Evolutionary conservation across 495 filamentous ascomycete species (phyloP).

Genomic region (Penicillium macrosclerotiorum): DNA sequence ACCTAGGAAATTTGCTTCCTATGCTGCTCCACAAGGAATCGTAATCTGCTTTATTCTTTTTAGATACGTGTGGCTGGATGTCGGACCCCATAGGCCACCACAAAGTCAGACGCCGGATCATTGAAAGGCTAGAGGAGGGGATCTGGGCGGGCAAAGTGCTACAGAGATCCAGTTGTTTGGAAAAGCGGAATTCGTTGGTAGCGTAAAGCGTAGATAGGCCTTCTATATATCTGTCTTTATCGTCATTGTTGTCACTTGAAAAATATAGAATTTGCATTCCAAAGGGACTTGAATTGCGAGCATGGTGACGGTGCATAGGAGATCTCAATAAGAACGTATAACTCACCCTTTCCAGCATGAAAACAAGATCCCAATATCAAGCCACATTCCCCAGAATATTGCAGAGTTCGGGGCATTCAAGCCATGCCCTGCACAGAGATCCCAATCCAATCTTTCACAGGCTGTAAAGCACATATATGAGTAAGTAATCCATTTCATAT

Average conservation of each 20-base stretch:
- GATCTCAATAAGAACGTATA: no score
- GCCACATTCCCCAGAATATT: background rate
- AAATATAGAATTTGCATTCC: background rate
- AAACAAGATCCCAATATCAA: background rate
- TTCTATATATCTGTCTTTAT: background rate
- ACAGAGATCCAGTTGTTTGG: background rate
- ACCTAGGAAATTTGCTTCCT: background rate
- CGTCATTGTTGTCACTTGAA: background rate
- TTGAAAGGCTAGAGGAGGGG: background rate
- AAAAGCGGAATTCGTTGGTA: background rate
- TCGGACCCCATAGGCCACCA: background rate
- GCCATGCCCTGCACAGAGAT: background rate
- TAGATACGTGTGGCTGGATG: background rate
- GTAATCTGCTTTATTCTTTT: background rate
- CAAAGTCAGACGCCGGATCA: background rate
- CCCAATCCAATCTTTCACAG: background rate
- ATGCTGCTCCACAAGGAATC: background rate
- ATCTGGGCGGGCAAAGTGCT: background rate
- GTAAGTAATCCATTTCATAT: background rate
- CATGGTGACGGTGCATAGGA: no score
- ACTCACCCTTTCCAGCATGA: conserved; percentile 4
- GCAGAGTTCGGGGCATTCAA: background rate
- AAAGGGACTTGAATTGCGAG: no score
- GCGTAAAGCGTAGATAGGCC: background rate
- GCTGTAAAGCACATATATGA: background rate